Evolutionary conservation across 495 filamentous ascomycete genomes (phyloP).

Genomic region (Diplogelasinospora grovesii): DNA sequence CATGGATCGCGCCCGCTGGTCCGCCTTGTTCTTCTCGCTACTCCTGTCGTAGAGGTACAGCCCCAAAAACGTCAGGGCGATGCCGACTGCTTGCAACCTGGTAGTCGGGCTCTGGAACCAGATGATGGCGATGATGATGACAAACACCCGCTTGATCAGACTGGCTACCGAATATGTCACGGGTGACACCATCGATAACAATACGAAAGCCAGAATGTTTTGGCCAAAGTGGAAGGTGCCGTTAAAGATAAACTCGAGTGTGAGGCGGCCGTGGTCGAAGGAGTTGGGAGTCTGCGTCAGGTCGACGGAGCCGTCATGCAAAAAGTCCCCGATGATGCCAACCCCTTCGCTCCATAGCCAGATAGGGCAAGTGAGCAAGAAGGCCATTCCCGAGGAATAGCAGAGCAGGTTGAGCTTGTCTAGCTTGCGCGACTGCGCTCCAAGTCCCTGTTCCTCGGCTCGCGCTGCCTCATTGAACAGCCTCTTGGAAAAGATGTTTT

Average conservation of each 20-base stretch:
- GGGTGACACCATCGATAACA: constrained; percentile 85
- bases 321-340: constrained; percentile 63
- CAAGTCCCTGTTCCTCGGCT: constrained; percentile 62
- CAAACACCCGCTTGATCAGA: constrained; percentile 93
- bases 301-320: constrained; percentile 58
- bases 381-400: constrained; percentile 89
- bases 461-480: constrained; percentile 94
- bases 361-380: constrained; percentile 82
- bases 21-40: constrained; percentile 73
- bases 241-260: constrained; percentile 89
- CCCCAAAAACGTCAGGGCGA: constrained; percentile 82
- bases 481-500: constrained; percentile 98
- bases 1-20: constrained; percentile 55
- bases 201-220: constrained; percentile 88
- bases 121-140: constrained; percentile 88
- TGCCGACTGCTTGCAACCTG: constrained; percentile 72
- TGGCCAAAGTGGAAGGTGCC: constrained; percentile 95
- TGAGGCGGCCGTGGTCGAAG: constrained; percentile 72
- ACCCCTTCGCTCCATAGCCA: constrained; percentile 91
- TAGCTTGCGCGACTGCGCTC: constrained; percentile 60
- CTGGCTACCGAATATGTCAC: constrained; percentile 96
- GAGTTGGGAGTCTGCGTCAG: constrained; percentile 54
- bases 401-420: constrained; percentile 96
- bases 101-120: constrained; percentile 94
- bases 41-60: constrained; percentile 96